Conservation (phyloP, 257 asterid genomes). For the Solanum chmielewskii region DNA sequence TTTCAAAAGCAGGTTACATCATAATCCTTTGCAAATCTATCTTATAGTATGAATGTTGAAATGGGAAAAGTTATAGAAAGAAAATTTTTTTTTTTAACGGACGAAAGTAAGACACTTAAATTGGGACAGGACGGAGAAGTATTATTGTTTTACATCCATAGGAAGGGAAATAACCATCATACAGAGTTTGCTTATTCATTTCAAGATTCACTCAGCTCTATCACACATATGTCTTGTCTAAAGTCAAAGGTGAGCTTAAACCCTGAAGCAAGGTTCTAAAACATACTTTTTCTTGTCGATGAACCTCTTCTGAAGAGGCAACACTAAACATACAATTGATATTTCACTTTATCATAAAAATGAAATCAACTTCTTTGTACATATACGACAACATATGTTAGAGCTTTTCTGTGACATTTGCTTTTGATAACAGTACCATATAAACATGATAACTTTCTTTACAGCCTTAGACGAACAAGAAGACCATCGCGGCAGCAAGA, state of each 20-base stretch:
- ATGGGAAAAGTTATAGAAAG: neutral
- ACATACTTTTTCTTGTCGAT: neutral
- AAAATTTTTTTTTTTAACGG: neutral
- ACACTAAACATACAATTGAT: no score
- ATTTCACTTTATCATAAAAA: no score
- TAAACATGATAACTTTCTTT: neutral
- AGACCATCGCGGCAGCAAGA: neutral
- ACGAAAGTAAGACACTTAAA: neutral
- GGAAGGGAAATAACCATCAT: neutral
- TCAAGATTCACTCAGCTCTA: neutral
- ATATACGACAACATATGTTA: neutral
- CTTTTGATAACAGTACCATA: neutral
- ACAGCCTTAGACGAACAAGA: constrained; percentile 12
- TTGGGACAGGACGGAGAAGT: neutral
- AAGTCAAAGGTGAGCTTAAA: no score
- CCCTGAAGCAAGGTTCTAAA: neutral
- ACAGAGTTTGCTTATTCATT: neutral
- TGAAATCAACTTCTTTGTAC: no score
- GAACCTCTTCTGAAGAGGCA: no score
- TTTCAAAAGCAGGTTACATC: constrained; percentile 21
- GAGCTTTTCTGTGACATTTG: neutral
- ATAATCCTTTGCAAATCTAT: neutral
- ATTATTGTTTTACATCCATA: neutral
- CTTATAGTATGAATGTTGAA: neutral
- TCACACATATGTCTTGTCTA: neutral